Evolutionary conservation across 331 rosid species (phyloP), one percentile per base, ranked within the genome.

Genomic region (Arachis monticola): DNA sequence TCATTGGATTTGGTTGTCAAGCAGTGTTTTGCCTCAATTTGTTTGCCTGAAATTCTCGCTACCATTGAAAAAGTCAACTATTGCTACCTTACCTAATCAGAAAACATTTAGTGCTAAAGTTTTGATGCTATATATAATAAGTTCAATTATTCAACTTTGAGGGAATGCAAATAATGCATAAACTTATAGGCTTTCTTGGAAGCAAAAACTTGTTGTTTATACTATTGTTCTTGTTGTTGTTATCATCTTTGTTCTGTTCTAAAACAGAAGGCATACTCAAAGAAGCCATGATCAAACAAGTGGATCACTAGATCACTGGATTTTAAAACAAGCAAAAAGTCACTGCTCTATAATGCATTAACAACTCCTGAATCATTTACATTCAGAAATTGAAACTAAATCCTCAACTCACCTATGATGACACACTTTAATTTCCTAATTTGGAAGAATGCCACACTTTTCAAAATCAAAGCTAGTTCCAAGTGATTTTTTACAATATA

Each of bases 121-220:
- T 22, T 22, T 22, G 22, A 6, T 13, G 55, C 17, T 22, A 22
- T 22, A 22, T 22, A 22, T 22, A 22, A 22, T 22, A 22, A 22
- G 27, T 22, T 22, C 27, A 65, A 35, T 40, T 7, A 64, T 74
- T 56, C 2, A 30, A 52, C 45, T 41, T 27, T 38, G 62, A 77
- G 58, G 5, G 35, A 69, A 68, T 32, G 22, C 46, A 76, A 46
- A 41, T 22, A 22, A 46, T 27, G 57, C 13, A 30, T 22, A 22
- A 50, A 77, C 71, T 70, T 62, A 77, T 71, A 3, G 81, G 76
- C 59, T 77, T 77, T 70, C 10, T 70, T 27, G 71, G 65, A 60
- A 53, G 63, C 75, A 70, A 53, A 32, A 61, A 58, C 60, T 61
- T 70, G 1, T 62, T 77, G 76, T 60, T 77, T 30, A 69, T 13